Base-by-base conservation (phyloP, 2,329 filamentous ascomycete genomes). In the Eutypella sp. region DNA sequence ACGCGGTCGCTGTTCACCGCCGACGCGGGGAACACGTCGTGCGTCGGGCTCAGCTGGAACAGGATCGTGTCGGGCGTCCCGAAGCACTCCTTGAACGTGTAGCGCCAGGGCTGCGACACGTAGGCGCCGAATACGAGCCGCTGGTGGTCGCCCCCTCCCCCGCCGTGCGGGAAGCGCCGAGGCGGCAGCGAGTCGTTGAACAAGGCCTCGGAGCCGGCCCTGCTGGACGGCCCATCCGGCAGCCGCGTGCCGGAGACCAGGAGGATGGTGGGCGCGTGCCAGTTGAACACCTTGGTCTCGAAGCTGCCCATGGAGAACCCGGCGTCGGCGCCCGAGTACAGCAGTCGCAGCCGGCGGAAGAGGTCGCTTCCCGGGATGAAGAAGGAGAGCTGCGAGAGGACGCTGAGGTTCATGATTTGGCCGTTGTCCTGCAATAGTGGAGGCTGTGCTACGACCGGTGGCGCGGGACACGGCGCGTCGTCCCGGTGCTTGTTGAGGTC, bases 291-390 rank as follows among this genome's bases (percentile, higher is more conserved):
- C 54, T 82, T 84, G 18, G 82, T 77, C 59, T 89, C 83, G 51
- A 89, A 89, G 45, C 82, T 84, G 19, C 85, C 84, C 79, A 89
- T 85, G 18, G 84, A 87, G 64, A 89, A 90, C 5, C 86, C 86
- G 11, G 84, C 80, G 22, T 81, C 77, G 40, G 78, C 81, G 5
- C 85, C 86, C 1, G 82, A 84, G 59, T 89, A 90, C 0, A 90
- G 70, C 2, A 81, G 73, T 1, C 84, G 78, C 2, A 89, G 69
- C 3, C 79, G 73, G 10, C 80, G 72, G 60, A 89, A 89, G 5
- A 90, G 71, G 2, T 76, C 74, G 4, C 71, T 71, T 6, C 82
- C 80, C 2, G 79, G 79, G 23, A 90, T 72, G 59, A 89, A 89
- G 57, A 89, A 84, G 0, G 86, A 88, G 3, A 90, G 68, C 57